Conservation (phyloP, 106 monocot genomes). For the Acanthochlamys bracteata region DNA sequence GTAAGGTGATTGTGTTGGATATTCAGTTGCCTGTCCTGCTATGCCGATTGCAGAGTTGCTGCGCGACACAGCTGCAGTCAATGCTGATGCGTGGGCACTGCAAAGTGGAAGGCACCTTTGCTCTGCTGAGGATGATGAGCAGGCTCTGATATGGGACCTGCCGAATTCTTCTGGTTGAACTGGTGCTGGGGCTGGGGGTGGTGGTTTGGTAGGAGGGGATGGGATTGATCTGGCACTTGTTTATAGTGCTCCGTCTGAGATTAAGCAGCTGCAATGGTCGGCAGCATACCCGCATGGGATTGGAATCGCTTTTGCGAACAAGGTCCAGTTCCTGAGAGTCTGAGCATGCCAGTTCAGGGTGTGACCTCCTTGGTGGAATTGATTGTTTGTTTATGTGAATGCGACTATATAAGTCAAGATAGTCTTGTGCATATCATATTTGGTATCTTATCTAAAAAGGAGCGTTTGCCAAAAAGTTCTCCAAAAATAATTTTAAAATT, state of each 20-base stretch:
- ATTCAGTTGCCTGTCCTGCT: slow-evolving; percentile 71
- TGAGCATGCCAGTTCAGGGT: slow-evolving; percentile 1
- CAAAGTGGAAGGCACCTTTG: slow-evolving; percentile 37
- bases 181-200: background rate
- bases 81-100: slow-evolving; percentile 72
- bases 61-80: slow-evolving; percentile 62
- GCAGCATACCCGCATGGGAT: slow-evolving; percentile 40
- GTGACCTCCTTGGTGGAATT: too few relatives aligned
- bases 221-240: slow-evolving; percentile 32
- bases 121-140: slow-evolving; percentile 63
- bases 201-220: slow-evolving; percentile 7
- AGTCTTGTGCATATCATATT: too few relatives aligned
- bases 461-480: too few relatives aligned
- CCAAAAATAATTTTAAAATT: too few relatives aligned
- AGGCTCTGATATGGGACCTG: slow-evolving; percentile 70
- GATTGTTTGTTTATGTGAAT: too few relatives aligned
- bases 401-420: too few relatives aligned
- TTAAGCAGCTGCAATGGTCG: slow-evolving; percentile 67
- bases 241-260: slow-evolving; percentile 34
- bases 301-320: slow-evolving; percentile 57
- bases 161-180: background rate
- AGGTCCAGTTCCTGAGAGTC: slow-evolving; percentile 54
- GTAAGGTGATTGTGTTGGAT: slow-evolving; percentile 62
- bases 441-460: too few relatives aligned
- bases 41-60: slow-evolving; percentile 78